A percentile compares a stretch with the other conserved stretches of the same genome.
Conservation (phyloP, 352 stramenopile species). For the Phytophthora rubi region DNA sequence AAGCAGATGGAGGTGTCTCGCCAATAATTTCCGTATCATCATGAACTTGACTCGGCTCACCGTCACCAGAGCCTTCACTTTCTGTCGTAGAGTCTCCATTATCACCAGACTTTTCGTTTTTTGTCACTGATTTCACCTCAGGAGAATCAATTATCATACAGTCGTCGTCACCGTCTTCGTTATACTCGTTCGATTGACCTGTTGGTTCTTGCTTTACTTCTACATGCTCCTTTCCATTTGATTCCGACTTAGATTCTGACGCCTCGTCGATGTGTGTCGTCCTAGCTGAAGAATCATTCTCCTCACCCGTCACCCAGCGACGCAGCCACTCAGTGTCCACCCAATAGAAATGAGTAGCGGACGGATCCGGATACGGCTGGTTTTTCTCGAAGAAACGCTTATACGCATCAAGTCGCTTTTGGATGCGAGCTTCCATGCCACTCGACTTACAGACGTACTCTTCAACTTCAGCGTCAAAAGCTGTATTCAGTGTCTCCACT, state of each 20-base stretch:
- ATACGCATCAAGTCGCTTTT: slow-evolving; percentile 61
- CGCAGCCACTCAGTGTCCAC: slow-evolving; percentile 71
- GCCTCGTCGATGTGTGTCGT: slow-evolving; percentile 15
- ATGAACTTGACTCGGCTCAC: slow-evolving; percentile 6
- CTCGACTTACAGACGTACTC: slow-evolving; percentile 54
- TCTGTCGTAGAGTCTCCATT: slow-evolving; percentile 18
- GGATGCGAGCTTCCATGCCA: slow-evolving; percentile 57
- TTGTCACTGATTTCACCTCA: slow-evolving; percentile 6
- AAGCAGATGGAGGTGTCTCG: slow-evolving; percentile 17
- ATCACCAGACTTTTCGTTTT: slow-evolving; percentile 13
- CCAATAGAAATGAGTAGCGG: slow-evolving; percentile 63
- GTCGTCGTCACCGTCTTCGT: slow-evolving; percentile 25
- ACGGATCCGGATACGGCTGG: slow-evolving; percentile 45
- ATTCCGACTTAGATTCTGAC: slow-evolving; percentile 10
- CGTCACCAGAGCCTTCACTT: slow-evolving; percentile 27
- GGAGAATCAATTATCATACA: slow-evolving; percentile 29
- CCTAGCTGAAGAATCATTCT: slow-evolving; percentile 26
- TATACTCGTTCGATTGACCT: slow-evolving; percentile 15
- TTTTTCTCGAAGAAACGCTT: slow-evolving; percentile 67
- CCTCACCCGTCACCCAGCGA: slow-evolving; percentile 70
- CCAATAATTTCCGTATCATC: slow-evolving; percentile 17
- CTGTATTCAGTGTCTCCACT: slow-evolving; percentile 57
- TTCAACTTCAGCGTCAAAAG: slow-evolving; percentile 56
- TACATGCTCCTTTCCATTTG: slow-evolving; percentile 9
- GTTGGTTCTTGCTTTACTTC: slow-evolving; percentile 5